phyloP scores from a whole-genome alignment of 1,139 yeast genomes.

The Kodamaea fungicola region DNA sequence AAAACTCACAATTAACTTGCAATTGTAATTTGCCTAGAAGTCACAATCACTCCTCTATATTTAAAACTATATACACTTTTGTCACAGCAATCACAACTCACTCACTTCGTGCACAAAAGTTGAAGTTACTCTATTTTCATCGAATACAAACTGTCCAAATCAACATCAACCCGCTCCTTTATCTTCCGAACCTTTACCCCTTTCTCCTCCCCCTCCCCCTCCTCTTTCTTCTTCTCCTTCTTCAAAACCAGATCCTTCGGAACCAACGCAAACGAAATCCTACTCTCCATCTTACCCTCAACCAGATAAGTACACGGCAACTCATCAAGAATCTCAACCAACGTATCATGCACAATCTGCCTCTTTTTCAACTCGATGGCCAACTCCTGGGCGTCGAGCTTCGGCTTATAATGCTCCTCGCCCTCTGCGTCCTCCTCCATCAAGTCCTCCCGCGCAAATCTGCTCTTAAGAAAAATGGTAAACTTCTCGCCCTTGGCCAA shows the following conservation, averaged over 20 bases:
- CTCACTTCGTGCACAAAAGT: too few relatives aligned
- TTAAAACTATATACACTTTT: too few relatives aligned
- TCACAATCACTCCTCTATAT: too few relatives aligned
- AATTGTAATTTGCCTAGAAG: too few relatives aligned
- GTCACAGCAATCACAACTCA: too few relatives aligned
- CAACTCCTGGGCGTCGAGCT: slow-evolving; percentile 18
- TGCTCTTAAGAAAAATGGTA: slow-evolving; percentile 24
- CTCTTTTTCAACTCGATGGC: slow-evolving; percentile 31
- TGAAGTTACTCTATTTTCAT: slow-evolving; percentile 30
- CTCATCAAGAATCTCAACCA: slow-evolving; percentile 26
- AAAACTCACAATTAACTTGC: too few relatives aligned
- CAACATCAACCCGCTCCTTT: slow-evolving; percentile 19
- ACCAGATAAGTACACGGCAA: slow-evolving; percentile 26
- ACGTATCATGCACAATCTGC: slow-evolving; percentile 24
- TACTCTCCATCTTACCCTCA: slow-evolving; percentile 28
- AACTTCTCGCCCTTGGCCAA: slow-evolving; percentile 34
- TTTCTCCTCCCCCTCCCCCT: slow-evolving; percentile 1
- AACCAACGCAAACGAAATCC: slow-evolving; percentile 13
- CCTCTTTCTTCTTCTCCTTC: slow-evolving; percentile 7
- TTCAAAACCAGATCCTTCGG: slow-evolving; percentile 9
- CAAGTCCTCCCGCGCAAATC: slow-evolving; percentile 4
- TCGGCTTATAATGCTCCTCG: slow-evolving; percentile 8
- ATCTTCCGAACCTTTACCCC: slow-evolving; percentile 7
- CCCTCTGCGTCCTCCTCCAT: slow-evolving; percentile 10
- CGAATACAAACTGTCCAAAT: slow-evolving; percentile 41